Conservation (phyloP, 768 basidiomycete genomes). For the Lyophyllum decastes region DNA sequence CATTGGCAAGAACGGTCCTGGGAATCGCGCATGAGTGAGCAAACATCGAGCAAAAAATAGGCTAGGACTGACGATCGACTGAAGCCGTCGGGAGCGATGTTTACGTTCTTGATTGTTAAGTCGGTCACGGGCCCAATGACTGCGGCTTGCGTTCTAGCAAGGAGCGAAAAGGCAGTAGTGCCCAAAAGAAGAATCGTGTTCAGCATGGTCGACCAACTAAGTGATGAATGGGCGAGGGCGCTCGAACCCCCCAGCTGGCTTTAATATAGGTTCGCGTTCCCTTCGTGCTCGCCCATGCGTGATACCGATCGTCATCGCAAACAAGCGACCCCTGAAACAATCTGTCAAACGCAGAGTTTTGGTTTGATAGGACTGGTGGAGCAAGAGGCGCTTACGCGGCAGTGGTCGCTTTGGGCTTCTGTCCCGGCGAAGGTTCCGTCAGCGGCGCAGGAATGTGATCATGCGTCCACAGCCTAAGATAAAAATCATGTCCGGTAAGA, state of each 20-base stretch:
- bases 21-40: background rate
- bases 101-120: conserved; percentile 64
- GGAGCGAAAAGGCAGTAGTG: background rate
- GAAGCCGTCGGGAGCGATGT: conserved; percentile 43
- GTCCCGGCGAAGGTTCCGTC: background rate
- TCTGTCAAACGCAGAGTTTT: background rate
- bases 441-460: background rate
- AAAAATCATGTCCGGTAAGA: background rate
- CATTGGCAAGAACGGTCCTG: conserved; percentile 9
- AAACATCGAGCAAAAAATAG: background rate
- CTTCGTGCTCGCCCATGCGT: background rate
- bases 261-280: background rate
- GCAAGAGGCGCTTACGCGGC: background rate
- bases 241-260: background rate
- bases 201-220: background rate
- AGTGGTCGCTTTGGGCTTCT: background rate
- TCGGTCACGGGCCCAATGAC: conserved; percentile 48
- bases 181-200: background rate
- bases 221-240: too few species aligned
- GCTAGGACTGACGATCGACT: conserved; percentile 4
- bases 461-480: background rate
- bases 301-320: background rate
- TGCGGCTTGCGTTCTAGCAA: background rate
- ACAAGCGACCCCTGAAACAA: background rate
- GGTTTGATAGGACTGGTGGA: background rate